phyloP scores from a whole-genome alignment of 2,329 filamentous ascomycete genomes.

The Penicillium sp. region DNA sequence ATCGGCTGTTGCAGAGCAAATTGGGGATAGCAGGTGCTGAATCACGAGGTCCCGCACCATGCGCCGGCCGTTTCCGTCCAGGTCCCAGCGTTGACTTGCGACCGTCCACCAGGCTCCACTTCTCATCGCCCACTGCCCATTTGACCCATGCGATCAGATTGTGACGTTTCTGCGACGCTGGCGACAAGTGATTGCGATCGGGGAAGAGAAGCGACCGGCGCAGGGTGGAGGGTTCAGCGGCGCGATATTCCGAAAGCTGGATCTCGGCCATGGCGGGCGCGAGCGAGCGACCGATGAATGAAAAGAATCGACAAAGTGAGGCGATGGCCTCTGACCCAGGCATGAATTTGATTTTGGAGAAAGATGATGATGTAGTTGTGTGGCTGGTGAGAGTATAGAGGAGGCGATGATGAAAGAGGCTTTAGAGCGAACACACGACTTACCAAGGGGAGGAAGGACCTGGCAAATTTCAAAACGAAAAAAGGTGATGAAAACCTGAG shows the following conservation, averaged over 20 bases:
- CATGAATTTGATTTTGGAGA: neutral
- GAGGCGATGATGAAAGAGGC: slow-evolving; percentile 20
- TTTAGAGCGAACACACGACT: slow-evolving; percentile 9
- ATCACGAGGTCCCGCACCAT: slow-evolving; percentile 3
- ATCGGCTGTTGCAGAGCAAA: neutral
- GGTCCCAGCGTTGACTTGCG: slow-evolving; percentile 8
- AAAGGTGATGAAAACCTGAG: slow-evolving; percentile 21
- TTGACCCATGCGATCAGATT: neutral
- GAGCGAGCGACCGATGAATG: neutral
- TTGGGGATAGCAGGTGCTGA: neutral
- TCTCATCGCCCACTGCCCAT: neutral
- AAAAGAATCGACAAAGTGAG: neutral
- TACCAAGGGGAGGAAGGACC: slow-evolving; percentile 25
- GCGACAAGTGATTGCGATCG: neutral
- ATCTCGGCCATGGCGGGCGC: neutral
- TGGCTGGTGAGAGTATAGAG: slow-evolving; percentile 2
- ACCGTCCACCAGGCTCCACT: slow-evolving; percentile 11
- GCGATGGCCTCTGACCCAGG: neutral
- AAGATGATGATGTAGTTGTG: neutral
- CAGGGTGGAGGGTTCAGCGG: neutral
- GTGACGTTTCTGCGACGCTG: neutral
- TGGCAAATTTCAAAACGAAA: slow-evolving; percentile 17
- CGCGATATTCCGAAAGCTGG: neutral
- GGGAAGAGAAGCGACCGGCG: slow-evolving; percentile 2
- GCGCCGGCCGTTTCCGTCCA: slow-evolving; percentile 25